These are phyloP conservation scores for Dryadomyces quercivorus DNA, from an alignment of 2,329 filamentous ascomycete species.

Conservation along the genomic window DNA sequence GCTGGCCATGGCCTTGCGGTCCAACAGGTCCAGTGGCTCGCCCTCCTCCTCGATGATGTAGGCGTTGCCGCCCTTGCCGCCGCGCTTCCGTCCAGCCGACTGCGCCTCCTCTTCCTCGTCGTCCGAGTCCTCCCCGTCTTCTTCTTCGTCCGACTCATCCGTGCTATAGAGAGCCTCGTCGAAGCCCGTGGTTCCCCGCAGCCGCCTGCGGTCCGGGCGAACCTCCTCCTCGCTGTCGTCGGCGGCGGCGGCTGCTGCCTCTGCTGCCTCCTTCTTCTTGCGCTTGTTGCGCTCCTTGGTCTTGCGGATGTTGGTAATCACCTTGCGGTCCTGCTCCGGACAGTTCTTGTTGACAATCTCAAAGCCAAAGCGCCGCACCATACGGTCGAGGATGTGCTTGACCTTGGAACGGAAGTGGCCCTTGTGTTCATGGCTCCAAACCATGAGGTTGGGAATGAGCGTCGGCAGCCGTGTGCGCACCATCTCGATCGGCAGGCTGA, in stretches of 20 bases:
- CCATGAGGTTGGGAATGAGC: slow-evolving; percentile 79
- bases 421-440: slow-evolving; percentile 98
- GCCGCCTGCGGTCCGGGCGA: slow-evolving; percentile 36
- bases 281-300: slow-evolving; percentile 82
- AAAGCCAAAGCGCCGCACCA: slow-evolving; percentile 83
- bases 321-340: slow-evolving; percentile 76
- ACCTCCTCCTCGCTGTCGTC: slow-evolving; percentile 43
- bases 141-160: slow-evolving; percentile 49
- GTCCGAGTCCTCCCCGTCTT: slow-evolving; percentile 36
- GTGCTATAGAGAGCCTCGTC: slow-evolving; percentile 86
- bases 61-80: slow-evolving; percentile 50
- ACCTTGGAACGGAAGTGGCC: slow-evolving; percentile 94
- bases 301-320: slow-evolving; percentile 91
- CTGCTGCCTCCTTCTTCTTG: slow-evolving; percentile 62
- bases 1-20: slow-evolving; percentile 76
- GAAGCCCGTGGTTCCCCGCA: slow-evolving; percentile 86
- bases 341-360: slow-evolving; percentile 68
- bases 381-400: slow-evolving; percentile 92
- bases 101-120: slow-evolving; percentile 10
- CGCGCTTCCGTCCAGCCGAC: slow-evolving; percentile 23
- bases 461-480: slow-evolving; percentile 66
- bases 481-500: slow-evolving; percentile 67
- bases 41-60: slow-evolving; percentile 94
- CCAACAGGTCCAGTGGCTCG: slow-evolving; percentile 87
- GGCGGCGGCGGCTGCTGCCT: slow-evolving; percentile 29